These are phyloP conservation scores for Phlyctochytrium bullatum DNA, from an alignment of 192 early-diverging fungal genomes.

Conservation along the genomic window DNA sequence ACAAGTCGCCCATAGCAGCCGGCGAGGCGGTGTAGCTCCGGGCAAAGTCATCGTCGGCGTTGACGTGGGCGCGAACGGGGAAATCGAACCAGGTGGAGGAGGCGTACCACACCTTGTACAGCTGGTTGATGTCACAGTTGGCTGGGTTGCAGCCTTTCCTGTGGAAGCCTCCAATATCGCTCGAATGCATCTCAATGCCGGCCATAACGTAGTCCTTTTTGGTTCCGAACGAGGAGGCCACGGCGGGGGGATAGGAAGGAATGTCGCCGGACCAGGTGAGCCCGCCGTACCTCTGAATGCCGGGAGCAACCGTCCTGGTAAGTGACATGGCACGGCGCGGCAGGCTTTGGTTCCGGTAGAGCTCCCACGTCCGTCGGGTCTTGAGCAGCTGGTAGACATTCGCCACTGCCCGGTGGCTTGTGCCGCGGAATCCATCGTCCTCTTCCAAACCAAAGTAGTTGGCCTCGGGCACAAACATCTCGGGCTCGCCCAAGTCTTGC, in stretches of 20 bases:
- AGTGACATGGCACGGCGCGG: conserved; percentile 1
- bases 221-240: conserved; percentile 8
- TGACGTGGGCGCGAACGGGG: conserved; percentile 17
- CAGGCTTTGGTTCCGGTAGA: conserved; percentile 11
- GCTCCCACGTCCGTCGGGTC: conserved; percentile 7
- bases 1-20: conserved; percentile 10
- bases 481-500: conserved; percentile 20
- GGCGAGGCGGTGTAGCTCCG: conserved; percentile 5
- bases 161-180: conserved; percentile 22
- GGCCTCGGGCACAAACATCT: conserved; percentile 4
- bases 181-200: conserved; percentile 14
- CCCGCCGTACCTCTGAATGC: conserved; percentile 17
- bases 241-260: conserved; percentile 12
- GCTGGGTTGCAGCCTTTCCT: not conserved
- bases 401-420: conserved; percentile 6
- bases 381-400: conserved; percentile 22
- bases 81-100: conserved; percentile 20
- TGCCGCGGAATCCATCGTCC: conserved; percentile 9
- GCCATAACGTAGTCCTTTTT: conserved; percentile 18
- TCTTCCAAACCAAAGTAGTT: conserved; percentile 11
- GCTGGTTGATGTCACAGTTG: not conserved
- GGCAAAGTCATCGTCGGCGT: not conserved
- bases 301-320: conserved; percentile 10
- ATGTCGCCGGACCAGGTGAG: conserved; percentile 19
- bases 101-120: conserved; percentile 11